Conservation (phyloP, 495 filamentous ascomycete genomes). For the Chaetomium fimeti region DNA sequence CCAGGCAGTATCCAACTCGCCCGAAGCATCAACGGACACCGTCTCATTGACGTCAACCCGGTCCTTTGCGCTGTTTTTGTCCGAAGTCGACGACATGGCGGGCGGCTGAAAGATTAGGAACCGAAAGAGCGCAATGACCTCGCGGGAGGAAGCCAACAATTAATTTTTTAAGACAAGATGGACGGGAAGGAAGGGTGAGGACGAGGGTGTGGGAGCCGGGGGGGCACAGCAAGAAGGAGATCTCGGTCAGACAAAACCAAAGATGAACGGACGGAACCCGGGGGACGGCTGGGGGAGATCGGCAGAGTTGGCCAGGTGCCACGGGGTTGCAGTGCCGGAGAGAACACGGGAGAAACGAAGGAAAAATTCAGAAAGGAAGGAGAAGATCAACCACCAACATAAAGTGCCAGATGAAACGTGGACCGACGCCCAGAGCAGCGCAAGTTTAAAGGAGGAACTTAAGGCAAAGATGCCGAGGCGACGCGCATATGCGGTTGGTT, state of each 20-base stretch:
- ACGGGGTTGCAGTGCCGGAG: slow-evolving; percentile 22
- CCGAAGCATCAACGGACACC: slow-evolving; percentile 4
- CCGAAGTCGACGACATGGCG: slow-evolving; percentile 23
- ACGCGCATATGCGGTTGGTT: slow-evolving; percentile 1
- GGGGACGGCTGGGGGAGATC: background rate
- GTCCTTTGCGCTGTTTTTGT: slow-evolving; percentile 22
- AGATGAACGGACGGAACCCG: background rate
- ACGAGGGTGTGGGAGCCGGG: background rate
- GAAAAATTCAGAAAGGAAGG: slow-evolving; percentile 12
- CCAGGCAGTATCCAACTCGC: slow-evolving; percentile 37
- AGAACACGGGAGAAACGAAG: slow-evolving; percentile 9
- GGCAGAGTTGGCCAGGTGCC: slow-evolving; percentile 13
- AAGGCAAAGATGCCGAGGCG: background rate
- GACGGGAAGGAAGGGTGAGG: background rate
- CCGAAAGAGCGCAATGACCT: background rate
- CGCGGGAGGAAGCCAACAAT: background rate
- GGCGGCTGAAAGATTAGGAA: background rate
- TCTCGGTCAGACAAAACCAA: slow-evolving; percentile 10
- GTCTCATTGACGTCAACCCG: slow-evolving; percentile 5
- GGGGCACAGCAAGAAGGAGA: slow-evolving; percentile 4
- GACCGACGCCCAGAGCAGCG: slow-evolving; percentile 1
- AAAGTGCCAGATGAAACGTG: slow-evolving; percentile 24
- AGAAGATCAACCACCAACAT: slow-evolving; percentile 10
- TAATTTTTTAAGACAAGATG: background rate
- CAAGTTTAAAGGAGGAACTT: slow-evolving; percentile 13